Evolutionary conservation across 2,329 filamentous ascomycete species (phyloP), one percentile per base, ranked within the genome.

Genomic region (Paraphoma sp.): DNA sequence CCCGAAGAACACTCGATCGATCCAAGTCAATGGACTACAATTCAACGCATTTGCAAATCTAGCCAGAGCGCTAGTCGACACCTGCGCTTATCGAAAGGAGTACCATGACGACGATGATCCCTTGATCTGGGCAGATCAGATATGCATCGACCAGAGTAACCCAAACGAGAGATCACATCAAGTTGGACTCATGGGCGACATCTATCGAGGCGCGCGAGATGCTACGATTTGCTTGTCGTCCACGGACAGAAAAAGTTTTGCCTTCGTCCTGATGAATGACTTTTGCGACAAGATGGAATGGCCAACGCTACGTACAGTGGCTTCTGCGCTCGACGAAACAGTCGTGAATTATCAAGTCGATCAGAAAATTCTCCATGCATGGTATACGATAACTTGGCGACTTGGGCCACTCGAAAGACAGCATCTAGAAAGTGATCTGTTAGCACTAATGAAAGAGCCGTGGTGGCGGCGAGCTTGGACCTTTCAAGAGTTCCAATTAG

Each of bases 141-240:
- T 64, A 10, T 64, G 59, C 44, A 62, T 64, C 31, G 56, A 64
- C 16, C 61, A 64, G 40, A 47, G 33, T n/a, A 48, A 64, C 43
- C 8, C 29, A 10, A 16, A 29, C 3, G 61, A 64, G 45, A 52
- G 50, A 17, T 44, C 50, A 1, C 31, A 55, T 33, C 61, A 64
- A 40, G 50, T 64, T 2, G 29, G 33, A 0, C 43, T 64, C 12
- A 62, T 64, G 61, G 23, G 44, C 1, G 29, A 53, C 8, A 60
- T 64, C 11, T 64, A 56, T 43, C 5, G 16, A 6, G 8, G 36
- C 12, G 53, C 53, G 12, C 17, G 33, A 6, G 42, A 51, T 6
- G 53, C 47, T 11, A 23, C 33, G 12, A 23, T 50, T 14, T 51
- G 53, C 16, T 36, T 55, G 29, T 51, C 48, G 14, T 10, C 10